Evolutionary conservation across 805 yeast species (phyloP).

Genomic region (Jamesozyma piceae): DNA sequence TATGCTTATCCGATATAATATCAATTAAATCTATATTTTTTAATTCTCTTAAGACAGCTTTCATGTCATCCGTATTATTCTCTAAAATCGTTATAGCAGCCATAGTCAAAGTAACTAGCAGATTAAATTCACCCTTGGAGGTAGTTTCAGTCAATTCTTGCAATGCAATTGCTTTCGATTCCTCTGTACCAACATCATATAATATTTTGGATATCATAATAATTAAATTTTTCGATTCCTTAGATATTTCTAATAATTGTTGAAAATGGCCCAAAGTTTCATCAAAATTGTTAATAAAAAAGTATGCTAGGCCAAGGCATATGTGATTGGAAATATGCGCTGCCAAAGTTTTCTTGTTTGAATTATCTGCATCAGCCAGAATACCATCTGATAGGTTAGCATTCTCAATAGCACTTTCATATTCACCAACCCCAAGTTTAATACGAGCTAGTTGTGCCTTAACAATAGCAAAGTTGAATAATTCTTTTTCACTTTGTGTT

Average conservation of each 20-base stretch:
- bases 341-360: neutral
- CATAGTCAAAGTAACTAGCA: conserved; percentile 58
- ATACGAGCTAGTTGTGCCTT: conserved; percentile 68
- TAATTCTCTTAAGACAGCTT: conserved; percentile 59
- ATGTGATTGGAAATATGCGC: conserved; percentile 49
- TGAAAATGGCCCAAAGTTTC: conserved; percentile 60
- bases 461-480: conserved; percentile 46
- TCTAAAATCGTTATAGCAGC: conserved; percentile 74
- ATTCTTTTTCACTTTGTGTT: conserved; percentile 38
- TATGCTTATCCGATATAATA: conserved; percentile 41
- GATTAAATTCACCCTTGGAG: conserved; percentile 53
- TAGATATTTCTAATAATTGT: conserved; percentile 46
- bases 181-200: conserved; percentile 66
- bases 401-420: conserved; percentile 48
- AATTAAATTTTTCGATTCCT: conserved; percentile 57
- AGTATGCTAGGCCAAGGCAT: conserved; percentile 63
- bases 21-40: conserved; percentile 39
- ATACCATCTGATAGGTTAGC: conserved; percentile 49
- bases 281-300: conserved; percentile 54
- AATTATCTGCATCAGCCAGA: conserved; percentile 33
- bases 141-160: conserved; percentile 70
- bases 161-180: conserved; percentile 70
- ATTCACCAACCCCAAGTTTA: conserved; percentile 50
- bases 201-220: conserved; percentile 70
- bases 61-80: conserved; percentile 45